Evolutionary conservation across 2,329 filamentous ascomycete species (phyloP).

Genomic region (Camptophora hylomeconis): DNA sequence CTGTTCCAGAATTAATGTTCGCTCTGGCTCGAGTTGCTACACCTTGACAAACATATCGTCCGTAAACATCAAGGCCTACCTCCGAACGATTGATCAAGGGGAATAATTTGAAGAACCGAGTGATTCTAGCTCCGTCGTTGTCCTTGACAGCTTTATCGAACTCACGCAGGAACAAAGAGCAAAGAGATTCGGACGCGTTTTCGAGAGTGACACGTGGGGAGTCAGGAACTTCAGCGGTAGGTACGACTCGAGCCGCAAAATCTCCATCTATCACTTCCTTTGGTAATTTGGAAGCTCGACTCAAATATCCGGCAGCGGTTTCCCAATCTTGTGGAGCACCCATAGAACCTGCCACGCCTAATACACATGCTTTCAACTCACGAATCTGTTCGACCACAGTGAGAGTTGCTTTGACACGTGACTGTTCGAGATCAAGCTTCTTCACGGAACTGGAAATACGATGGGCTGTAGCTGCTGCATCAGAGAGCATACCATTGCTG

Average conservation of each 20-base stretch:
- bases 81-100: conserved; percentile 82
- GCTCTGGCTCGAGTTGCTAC: conserved; percentile 72
- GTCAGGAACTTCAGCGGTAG: conserved; percentile 90
- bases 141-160: conserved; percentile 85
- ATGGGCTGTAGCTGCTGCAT: conserved; percentile 71
- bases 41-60: conserved; percentile 88
- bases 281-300: conserved; percentile 69
- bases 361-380: conserved; percentile 90
- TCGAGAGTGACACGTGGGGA: conserved; percentile 77
- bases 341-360: conserved; percentile 92
- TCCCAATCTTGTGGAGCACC: conserved; percentile 98
- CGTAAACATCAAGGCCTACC: conserved; percentile 86
- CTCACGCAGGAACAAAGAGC: conserved; percentile 79
- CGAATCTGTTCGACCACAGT: conserved; percentile 90
- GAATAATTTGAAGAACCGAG: conserved; percentile 95
- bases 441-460: conserved; percentile 79
- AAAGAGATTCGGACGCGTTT: conserved; percentile 76
- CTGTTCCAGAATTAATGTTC: conserved; percentile 59
- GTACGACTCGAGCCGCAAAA: conserved; percentile 86
- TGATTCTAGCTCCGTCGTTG: conserved; percentile 78
- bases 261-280: conserved; percentile 65
- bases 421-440: conserved; percentile 79
- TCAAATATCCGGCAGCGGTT: conserved; percentile 79
- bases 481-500: conserved; percentile 80
- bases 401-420: conserved; percentile 77